Evolutionary conservation across 768 basidiomycete genomes (phyloP).

Genomic region (Termitomyces sp.): DNA sequence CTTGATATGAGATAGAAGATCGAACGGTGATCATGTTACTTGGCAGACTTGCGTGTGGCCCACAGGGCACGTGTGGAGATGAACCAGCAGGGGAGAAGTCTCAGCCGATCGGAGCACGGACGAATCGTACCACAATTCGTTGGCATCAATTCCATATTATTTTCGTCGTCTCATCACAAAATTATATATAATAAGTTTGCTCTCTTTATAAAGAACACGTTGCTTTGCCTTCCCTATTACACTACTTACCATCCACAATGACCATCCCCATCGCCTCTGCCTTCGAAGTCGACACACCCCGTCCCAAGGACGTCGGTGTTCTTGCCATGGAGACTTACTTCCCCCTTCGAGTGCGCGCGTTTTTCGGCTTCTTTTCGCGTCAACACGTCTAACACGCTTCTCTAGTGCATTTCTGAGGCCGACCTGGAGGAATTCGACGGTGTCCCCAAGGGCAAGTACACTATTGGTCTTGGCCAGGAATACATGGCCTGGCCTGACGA

Average conservation of each 20-base stretch:
- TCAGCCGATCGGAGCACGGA: conserved; percentile 11
- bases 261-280: conserved; percentile 31
- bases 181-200: conserved; percentile 25
- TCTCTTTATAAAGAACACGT: conserved; percentile 7
- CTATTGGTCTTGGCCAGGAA: conserved; percentile 95
- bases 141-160: conserved; percentile 25
- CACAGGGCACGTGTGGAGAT: background rate
- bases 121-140: conserved; percentile 43
- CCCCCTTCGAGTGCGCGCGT: conserved; percentile 68
- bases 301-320: conserved; percentile 92
- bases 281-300: conserved; percentile 36
- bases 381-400: conserved; percentile 5
- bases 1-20: no score
- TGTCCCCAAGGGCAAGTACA: conserved; percentile 95
- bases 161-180: conserved; percentile 26
- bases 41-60: background rate
- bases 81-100: background rate
- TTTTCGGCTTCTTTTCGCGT: background rate
- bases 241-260: conserved; percentile 19
- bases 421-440: conserved; percentile 93
- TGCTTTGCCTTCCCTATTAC: conserved; percentile 3
- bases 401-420: conserved; percentile 89
- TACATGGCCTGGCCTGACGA: conserved; percentile 99
- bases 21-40: background rate
- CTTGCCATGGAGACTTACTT: conserved; percentile 94